Base-by-base conservation (phyloP, 495 filamentous ascomycete species). In the Penicillium goetzii region DNA sequence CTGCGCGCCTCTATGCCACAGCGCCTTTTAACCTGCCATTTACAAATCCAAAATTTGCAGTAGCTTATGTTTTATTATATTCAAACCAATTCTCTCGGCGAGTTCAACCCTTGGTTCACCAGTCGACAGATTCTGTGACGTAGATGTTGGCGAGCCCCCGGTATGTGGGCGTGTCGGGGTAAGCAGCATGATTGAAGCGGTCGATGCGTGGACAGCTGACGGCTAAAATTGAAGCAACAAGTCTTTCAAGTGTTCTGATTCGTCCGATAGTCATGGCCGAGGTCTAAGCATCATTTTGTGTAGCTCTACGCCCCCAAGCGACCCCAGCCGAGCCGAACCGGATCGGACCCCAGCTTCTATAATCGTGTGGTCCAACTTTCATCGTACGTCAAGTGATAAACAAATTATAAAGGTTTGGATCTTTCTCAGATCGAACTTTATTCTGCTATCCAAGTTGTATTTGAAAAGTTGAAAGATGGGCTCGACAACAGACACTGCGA, bases 301-400 rank as follows among this genome's bases (percentile, higher is more conserved):
- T n/a, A 30, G 3, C 50, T 11, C 30, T 19, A 8, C 12, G 9
- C 5, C 15, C 30, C 15, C 15, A 33, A 30, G 50, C 28, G 50
- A 53, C 15, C 50, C 50, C 26, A 53, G 30, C 23, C 50, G 50
- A 53, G 50, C 50, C 26, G 50, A 53, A 53, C 26, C 50, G 50
- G 14, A 30, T 10, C n/a, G n/a, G n/a, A 3, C 15, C 14, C 28
- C 50, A n/a, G 10, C 9, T 47, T 21, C 11, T 9, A 23, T 14
- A 10, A 14, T 47, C 21, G 10, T 3, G 12, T 23, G 19, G 19
- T 23, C 19, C 19, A 25, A 25, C 10, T 23, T 25, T 23, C 9
- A 21, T 12, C n/a, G 21, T 47, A 17, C 8, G 4, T 4, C 15
- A 14, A 47, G 19, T 47, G 11, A 14, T 47, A 8, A 47, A 47